phyloP scores from a whole-genome alignment of 306 rosid species.

The Senna tora region DNA sequence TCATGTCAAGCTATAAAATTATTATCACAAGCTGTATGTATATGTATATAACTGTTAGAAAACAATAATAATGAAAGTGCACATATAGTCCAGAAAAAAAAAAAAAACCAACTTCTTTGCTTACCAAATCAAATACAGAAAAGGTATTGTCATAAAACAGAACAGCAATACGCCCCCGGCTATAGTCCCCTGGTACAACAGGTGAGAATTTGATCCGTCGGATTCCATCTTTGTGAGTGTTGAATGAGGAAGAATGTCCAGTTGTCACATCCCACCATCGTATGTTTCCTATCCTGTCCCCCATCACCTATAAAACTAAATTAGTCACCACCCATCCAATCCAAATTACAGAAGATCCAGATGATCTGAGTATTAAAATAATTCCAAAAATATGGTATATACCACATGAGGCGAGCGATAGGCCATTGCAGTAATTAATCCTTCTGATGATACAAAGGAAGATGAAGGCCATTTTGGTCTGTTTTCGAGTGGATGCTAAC shows the following conservation, averaged over 20 bases:
- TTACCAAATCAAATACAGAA: slow-evolving; percentile 92
- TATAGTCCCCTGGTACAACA: slow-evolving; percentile 82
- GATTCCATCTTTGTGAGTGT: slow-evolving; percentile 94
- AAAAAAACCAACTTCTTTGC: slow-evolving; percentile 36
- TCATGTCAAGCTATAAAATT: no score
- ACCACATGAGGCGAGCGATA: slow-evolving; percentile 99
- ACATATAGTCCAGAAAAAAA: slow-evolving; percentile 24
- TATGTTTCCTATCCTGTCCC: slow-evolving; percentile 89
- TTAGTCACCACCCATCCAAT: slow-evolving; percentile 44
- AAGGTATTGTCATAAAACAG: slow-evolving; percentile 94
- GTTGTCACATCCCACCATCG: slow-evolving; percentile 99
- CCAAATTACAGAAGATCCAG: slow-evolving; percentile 32
- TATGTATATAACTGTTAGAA: no score
- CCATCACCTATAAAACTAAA: slow-evolving; percentile 83
- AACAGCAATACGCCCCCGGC: slow-evolving; percentile 94
- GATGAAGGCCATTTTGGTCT: slow-evolving; percentile 99
- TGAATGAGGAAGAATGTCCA: slow-evolving; percentile 94
- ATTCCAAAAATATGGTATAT: slow-evolving; percentile 40
- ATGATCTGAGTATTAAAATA: slow-evolving; percentile 26
- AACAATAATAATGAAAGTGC: no score
- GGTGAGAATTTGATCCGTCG: slow-evolving; percentile 95
- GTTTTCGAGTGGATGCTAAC: slow-evolving; percentile 39
- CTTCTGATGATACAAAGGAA: slow-evolving; percentile 85
- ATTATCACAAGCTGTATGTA: no score
- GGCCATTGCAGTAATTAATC: slow-evolving; percentile 97